Base-by-base conservation (phyloP, 352 stramenopile genomes). In the Pythium apleroticum region DNA sequence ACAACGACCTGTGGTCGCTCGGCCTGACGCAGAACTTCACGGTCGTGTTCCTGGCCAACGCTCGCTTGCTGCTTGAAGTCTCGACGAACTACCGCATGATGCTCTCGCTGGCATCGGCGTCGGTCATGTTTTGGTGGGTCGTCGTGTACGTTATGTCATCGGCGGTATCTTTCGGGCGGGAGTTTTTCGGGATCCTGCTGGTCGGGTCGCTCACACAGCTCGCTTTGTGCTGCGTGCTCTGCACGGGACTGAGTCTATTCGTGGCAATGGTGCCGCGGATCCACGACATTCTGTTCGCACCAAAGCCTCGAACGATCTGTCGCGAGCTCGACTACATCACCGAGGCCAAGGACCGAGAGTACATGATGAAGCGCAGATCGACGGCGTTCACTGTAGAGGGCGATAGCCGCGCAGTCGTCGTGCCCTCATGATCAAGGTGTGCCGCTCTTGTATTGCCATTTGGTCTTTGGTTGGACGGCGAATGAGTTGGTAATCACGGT, bases 1-100 rank as follows among this genome's bases (percentile, higher is more conserved):
- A 91, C 68, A 86, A 89, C 57, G 84, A 90, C 17, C 60, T 90
- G 12, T 88, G 81, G 80, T 76, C 82, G 11, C 72, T 91, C 28
- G 78, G 84, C 0, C 71, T 91, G 28, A 72, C 78, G 1, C 84
- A 91, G 63, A 89, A 90, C 64, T 80, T 84, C 41, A 73, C 68
- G 0, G 80, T 89, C 24, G 81, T 89, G 12, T 63, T 89, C 7
- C 72, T 91, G 10, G 80, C 78, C 1, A 89, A 79, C 35, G 59
- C 67, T 24, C 73, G 80, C 10, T 55, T 91, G 30, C 60, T 83
- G 6, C 52, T 91, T 14, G 81, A 89, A 61, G 67, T 78, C 1
- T 80, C 80, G 0, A 76, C 52, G 25, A 71, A 72, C 31, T 60
- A 54, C 2, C 41, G 55, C n/a, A 48, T 59, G 37, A 60, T 84